Conservation (phyloP, 345 rosid species). For the Psidium guajava region DNA sequence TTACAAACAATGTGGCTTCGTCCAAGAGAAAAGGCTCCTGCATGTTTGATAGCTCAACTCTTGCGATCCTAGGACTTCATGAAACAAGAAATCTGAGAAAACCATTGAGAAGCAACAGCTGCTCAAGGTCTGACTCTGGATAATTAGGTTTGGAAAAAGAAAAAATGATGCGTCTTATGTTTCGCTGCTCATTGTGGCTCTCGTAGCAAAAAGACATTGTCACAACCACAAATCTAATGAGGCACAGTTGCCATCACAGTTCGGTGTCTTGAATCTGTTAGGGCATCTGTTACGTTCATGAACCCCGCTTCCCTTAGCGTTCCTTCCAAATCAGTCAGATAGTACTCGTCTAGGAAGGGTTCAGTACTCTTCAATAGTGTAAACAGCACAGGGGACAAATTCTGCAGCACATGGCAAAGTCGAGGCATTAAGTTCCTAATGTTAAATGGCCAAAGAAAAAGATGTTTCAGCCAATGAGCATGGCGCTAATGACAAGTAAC, state of each 20-base stretch:
- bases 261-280: conserved; percentile 45
- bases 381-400: conserved; percentile 45
- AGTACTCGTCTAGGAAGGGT: conserved; percentile 46
- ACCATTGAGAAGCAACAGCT: neutral
- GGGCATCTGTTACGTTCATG: conserved; percentile 19
- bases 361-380: conserved; percentile 52
- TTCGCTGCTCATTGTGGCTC: neutral
- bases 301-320: conserved; percentile 37
- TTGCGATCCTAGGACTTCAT: neutral
- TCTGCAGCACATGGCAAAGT: conserved; percentile 9
- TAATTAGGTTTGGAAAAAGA: neutral
- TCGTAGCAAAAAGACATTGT: neutral
- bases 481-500: neutral
- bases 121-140: neutral
- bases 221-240: neutral
- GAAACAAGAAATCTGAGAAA: neutral
- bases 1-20: neutral
- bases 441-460: neutral
- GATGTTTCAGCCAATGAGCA: neutral
- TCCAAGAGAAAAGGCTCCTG: neutral
- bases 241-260: conserved; percentile 45
- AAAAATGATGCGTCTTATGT: neutral
- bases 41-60: neutral
- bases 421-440: neutral
- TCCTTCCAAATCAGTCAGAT: conserved; percentile 38